Evolutionary conservation across 306 rosid genomes (phyloP), one percentile per base, ranked within the genome.

Genomic region (Neltuma alba): DNA sequence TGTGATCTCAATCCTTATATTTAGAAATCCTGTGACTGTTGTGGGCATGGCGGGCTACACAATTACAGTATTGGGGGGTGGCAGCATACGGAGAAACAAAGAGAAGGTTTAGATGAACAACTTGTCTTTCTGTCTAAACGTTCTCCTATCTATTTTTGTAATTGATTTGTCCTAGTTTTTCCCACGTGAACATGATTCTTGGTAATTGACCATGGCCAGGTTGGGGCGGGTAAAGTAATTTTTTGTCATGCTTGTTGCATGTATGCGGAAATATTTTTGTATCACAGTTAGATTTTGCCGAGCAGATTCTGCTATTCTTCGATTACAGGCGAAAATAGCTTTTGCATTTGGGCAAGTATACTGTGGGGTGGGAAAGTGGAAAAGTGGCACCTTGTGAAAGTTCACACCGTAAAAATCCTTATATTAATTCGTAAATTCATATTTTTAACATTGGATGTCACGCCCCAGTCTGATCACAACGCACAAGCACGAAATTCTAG

Each of bases 41-140:
- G 3, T 95, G 45, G 99, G 99, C 72, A 95, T 95, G 84, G 96
- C 83, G 25, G 97, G 99, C 28, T 95, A 95, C 84, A 20, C 89
- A 41, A 38, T 95, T 74, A 95, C 99, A 0, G 96, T 93, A 28
- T 61, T 86, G 76, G 99, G n/a, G 98, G 38, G 99, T 95, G 10
- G 87, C 89, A 18, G 92, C 93, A 16, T 93, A 95, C 72, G 98
- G 99, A 86, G 99, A 93, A 89, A 89, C 99, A 52, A 93, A 95
- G 74, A 80, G 96, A 79, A 90, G 98, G 86, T 89, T 89, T 81
- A 88, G 94, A 90, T 95, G 87, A 93, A 77, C 61, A 63, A 33
- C 47, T 25, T 74, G 13, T 23, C 31, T 70, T 48, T 50, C 77
- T 50, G 65, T 62, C 69, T 55, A 74, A 41, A 16, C 9, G 37